These are phyloP conservation scores for Xylaria sp. DNA, from an alignment of 2,329 filamentous ascomycete species.

Conservation along the genomic window DNA sequence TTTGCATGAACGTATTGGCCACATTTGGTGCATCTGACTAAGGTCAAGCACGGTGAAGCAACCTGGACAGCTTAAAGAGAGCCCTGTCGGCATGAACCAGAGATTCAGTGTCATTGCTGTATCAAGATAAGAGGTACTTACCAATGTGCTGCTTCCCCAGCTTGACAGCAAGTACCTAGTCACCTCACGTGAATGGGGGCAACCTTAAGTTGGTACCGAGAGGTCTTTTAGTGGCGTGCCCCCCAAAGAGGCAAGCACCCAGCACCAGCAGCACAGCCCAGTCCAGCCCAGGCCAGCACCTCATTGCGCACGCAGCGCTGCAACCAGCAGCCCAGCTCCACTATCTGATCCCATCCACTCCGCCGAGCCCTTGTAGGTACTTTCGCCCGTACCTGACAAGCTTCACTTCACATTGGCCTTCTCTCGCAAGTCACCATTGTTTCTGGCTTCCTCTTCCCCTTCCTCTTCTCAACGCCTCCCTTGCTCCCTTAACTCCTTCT, in stretches of 20 bases:
- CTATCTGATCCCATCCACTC: conserved; percentile 11
- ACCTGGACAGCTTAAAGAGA: neutral
- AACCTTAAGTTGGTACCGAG: neutral
- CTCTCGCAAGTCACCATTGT: conserved; percentile 23
- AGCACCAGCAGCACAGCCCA: neutral
- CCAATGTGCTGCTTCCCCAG: neutral
- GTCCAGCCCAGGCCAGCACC: neutral
- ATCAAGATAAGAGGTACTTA: conserved; percentile 17
- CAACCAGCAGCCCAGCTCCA: neutral
- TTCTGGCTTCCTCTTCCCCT: conserved; percentile 13
- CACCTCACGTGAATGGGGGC: neutral
- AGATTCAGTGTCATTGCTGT: neutral
- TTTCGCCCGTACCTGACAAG: conserved; percentile 13
- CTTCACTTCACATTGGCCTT: conserved; percentile 34
- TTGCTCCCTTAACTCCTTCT: neutral
- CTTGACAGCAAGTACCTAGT: neutral
- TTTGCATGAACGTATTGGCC: neutral
- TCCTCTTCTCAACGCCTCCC: neutral
- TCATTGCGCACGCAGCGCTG: neutral
- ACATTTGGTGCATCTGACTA: neutral
- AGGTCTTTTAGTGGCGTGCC: conserved; percentile 3
- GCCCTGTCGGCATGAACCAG: conserved; percentile 13
- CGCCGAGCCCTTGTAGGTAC: conserved; percentile 9
- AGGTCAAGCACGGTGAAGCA: neutral
- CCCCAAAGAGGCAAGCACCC: neutral